These are phyloP conservation scores for Ophiostoma australiae DNA, from an alignment of 2,329 filamentous ascomycete species.

Conservation along the genomic window DNA sequence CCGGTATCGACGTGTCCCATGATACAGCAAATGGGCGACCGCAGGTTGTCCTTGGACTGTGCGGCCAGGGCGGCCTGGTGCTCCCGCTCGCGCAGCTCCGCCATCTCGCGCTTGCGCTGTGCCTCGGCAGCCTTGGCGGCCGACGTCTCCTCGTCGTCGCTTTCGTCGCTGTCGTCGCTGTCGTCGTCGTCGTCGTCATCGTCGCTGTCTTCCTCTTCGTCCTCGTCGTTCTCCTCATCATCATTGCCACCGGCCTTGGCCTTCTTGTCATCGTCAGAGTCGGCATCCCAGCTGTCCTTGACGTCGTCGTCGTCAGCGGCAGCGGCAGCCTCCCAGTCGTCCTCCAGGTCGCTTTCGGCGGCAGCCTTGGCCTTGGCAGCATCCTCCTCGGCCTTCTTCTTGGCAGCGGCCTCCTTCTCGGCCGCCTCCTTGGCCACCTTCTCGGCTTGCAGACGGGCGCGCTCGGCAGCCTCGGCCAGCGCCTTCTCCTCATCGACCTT, in stretches of 20 bases:
- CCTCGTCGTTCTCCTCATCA: constrained; percentile 30
- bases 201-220: constrained; percentile 31
- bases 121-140: constrained; percentile 68
- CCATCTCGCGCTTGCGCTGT: constrained; percentile 80
- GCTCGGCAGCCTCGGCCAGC: constrained; percentile 71
- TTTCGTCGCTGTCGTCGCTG: constrained; percentile 54
- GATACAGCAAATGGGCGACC: constrained; percentile 99
- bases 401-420: constrained; percentile 49
- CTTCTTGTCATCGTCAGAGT: constrained; percentile 61
- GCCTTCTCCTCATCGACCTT: constrained; percentile 72
- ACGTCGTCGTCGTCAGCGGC: constrained; percentile 63
- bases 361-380: constrained; percentile 43
- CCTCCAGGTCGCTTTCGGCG: constrained; percentile 63
- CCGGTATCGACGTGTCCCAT: constrained; percentile 99
- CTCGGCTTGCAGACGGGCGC: constrained; percentile 64
- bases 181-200: constrained; percentile 32
- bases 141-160: constrained; percentile 69
- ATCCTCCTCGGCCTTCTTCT: constrained; percentile 54
- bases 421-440: constrained; percentile 57
- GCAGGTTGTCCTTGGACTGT: constrained; percentile 86
- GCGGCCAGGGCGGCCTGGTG: constrained; percentile 89
- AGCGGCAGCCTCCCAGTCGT: constrained; percentile 82
- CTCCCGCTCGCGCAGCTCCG: constrained; percentile 80
- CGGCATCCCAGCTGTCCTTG: constrained; percentile 94
- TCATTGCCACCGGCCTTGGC: constrained; percentile 20